Evolutionary conservation across 176 grass and related monocot species (phyloP), one percentile per base, ranked within the genome.

Genomic region (Phoenix roebelenii): DNA sequence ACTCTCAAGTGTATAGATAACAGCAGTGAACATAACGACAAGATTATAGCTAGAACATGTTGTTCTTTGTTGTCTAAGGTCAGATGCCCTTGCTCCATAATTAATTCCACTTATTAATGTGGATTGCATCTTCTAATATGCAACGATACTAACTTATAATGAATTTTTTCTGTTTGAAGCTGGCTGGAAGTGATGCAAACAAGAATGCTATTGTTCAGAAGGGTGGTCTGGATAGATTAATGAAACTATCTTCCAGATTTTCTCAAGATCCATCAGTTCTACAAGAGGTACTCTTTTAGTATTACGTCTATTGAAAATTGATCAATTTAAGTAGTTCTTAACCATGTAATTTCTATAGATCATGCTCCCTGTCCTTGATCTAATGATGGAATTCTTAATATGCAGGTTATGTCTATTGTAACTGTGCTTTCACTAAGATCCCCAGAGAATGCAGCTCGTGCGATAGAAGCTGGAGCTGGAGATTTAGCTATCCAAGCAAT

Each of bases 51-150:
- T 60, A 88, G 63, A 76, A 70, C 76, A 65, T 97, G 81, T 60
- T 91, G 87, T 58, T 91, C 93, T 73, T 73, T 97, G 78, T 61
- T 97, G 63, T 85, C 87, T 51, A 88, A 91, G 93, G 92, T 97
- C 61, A 55, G 63, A n/a, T 72, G 28, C 54, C 30, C 18, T 66
- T 0, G 35, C 9, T 30, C 7, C 19, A 52, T 20, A 44, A 54
- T 35, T 22, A 44, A 20, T 48, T 63, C 52, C 61, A 55, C 44
- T 71, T 63, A 30, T 66, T 54, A 61, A 49, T 23, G 57, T 49
- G 15, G 59, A n/a, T 77, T 54, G 64, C 26, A 15, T 16, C 28
- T 15, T 55, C 61, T 64, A 3, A 44, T 44, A 3, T 44, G 51
- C 1, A 5, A 56, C 52, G 18, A 55, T 71, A 61, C 5, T 26